Percentiles rank a stretch among this genome's conserved stretches.
phyloP scores from a whole-genome alignment of 2,329 filamentous ascomycete genomes.

The Pyricularia pennisetigena region DNA sequence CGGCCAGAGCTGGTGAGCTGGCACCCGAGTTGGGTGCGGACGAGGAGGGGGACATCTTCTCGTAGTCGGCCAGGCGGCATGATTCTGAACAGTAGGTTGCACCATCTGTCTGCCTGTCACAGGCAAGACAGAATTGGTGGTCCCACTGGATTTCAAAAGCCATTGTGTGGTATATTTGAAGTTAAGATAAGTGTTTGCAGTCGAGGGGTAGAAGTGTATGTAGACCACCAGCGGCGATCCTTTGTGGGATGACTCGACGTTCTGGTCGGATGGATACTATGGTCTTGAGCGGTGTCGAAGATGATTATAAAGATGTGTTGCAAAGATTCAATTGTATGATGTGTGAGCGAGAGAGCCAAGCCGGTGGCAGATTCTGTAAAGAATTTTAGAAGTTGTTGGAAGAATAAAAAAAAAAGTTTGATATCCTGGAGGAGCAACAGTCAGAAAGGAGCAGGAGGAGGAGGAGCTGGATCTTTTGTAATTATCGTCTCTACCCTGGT shows the following conservation, averaged over 20 bases:
- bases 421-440: background rate
- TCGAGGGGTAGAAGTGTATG: background rate
- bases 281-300: background rate
- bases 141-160: conserved; percentile 58
- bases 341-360: background rate
- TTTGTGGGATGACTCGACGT: background rate
- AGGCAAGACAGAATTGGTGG: conserved; percentile 87
- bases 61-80: conserved; percentile 80
- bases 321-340: background rate
- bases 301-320: background rate
- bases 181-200: background rate
- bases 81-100: conserved; percentile 87
- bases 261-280: background rate
- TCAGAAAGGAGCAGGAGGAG: background rate
- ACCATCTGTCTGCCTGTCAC: conserved; percentile 77
- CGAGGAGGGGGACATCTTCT: conserved; percentile 44
- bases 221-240: background rate
- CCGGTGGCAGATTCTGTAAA: background rate
- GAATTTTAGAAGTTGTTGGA: background rate
- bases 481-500: background rate
- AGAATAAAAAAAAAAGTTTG: background rate
- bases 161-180: conserved; percentile 25
- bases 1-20: conserved; percentile 43
- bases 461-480: conserved; percentile 5
- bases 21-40: conserved; percentile 44